A percentile compares a stretch with the other conserved stretches of the same genome.
These are phyloP conservation scores for Amylocarpus encephaloides DNA, from an alignment of 2,329 filamentous ascomycete species.

Conservation along the genomic window DNA sequence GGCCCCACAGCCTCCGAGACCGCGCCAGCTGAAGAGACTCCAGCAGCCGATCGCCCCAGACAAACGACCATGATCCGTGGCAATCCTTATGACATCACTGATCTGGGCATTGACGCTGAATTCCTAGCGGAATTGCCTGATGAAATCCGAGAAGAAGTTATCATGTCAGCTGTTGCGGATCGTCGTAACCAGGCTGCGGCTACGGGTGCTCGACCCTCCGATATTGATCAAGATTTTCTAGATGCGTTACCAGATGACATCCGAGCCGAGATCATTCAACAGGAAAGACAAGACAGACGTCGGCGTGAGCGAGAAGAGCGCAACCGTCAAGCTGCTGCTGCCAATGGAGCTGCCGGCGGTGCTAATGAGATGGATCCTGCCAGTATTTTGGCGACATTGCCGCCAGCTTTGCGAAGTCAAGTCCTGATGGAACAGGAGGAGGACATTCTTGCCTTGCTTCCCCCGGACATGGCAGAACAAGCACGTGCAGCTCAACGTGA, in stretches of 20 bases:
- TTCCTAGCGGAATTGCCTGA: conserved; percentile 97
- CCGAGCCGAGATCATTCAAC: conserved; percentile 81
- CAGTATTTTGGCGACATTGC: conserved; percentile 85
- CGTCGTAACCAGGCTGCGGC: conserved; percentile 71
- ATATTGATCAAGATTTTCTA: conserved; percentile 89
- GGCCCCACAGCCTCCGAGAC: conserved; percentile 31
- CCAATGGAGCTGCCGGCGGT: conserved; percentile 45
- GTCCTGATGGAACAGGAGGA: conserved; percentile 90
- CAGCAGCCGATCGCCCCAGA: conserved; percentile 49
- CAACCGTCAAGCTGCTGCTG: conserved; percentile 57
- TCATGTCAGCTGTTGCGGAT: conserved; percentile 81
- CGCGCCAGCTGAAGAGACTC: conserved; percentile 34
- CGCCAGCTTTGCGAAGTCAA: conserved; percentile 75
- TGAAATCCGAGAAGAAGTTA: conserved; percentile 91
- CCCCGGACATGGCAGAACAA: conserved; percentile 79
- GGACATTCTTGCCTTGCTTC: conserved; percentile 75
- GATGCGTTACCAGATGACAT: conserved; percentile 88
- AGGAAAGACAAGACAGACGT: conserved; percentile 83
- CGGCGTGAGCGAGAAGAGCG: conserved; percentile 79
- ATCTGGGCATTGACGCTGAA: conserved; percentile 86
- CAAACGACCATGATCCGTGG: conserved; percentile 80
- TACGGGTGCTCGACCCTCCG: conserved; percentile 66
- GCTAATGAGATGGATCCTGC: conserved; percentile 80
- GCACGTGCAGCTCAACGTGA: conserved; percentile 62
- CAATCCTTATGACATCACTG: conserved; percentile 85